phyloP scores from a whole-genome alignment of 805 yeast species.

The Candida nanaspora region DNA sequence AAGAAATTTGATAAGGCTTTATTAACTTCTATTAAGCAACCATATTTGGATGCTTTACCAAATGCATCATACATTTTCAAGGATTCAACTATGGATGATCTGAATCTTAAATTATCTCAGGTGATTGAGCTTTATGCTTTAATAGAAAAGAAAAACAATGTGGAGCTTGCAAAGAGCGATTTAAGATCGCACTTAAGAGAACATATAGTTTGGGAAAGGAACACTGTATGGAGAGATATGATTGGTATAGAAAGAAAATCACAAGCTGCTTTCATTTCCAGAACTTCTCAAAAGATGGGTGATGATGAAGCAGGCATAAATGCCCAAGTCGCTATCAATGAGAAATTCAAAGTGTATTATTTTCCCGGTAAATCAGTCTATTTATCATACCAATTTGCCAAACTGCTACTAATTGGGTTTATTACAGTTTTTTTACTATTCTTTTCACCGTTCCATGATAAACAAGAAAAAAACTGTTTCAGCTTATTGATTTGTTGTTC shows the following conservation, averaged over 20 bases:
- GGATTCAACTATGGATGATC: conserved; percentile 33
- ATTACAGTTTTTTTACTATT: conserved; percentile 43
- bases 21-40: conserved; percentile 49
- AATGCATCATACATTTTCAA: conserved; percentile 50
- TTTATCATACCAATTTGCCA: conserved; percentile 31
- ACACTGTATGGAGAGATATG: conserved; percentile 97
- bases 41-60: conserved; percentile 45
- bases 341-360: conserved; percentile 16
- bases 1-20: conserved; percentile 89
- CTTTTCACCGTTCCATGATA: conserved; percentile 53
- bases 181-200: conserved; percentile 62
- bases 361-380: conserved; percentile 23
- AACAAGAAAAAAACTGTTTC: conserved; percentile 69
- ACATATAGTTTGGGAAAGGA: conserved; percentile 95
- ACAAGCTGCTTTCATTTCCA: conserved; percentile 54
- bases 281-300: conserved; percentile 18
- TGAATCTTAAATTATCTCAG: conserved; percentile 48
- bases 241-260: conserved; percentile 83
- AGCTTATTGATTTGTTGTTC: conserved; percentile 80
- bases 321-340: conserved; percentile 5
- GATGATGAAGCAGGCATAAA: conserved; percentile 10
- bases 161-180: conserved; percentile 36
- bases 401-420: conserved; percentile 37
- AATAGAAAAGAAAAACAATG: conserved; percentile 27
- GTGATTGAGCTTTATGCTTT: conserved; percentile 30